phyloP scores from a whole-genome alignment of 176 grass and related monocot species.

The Thinopyrum elongatum region DNA sequence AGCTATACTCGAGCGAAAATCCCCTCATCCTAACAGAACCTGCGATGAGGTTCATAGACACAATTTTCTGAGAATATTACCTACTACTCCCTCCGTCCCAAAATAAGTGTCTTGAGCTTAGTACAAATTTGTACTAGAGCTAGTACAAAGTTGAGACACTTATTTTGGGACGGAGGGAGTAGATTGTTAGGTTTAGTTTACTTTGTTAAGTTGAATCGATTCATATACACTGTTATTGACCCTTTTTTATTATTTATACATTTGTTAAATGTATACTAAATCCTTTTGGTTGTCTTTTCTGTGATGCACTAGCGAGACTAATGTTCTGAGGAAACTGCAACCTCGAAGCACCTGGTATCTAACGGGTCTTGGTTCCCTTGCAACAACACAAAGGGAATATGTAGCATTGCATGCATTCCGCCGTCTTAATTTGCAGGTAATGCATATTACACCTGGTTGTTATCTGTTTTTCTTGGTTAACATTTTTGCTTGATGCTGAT shows the following conservation, averaged over 20 bases:
- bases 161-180: too few species aligned
- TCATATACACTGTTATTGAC: not conserved
- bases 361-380: conserved; percentile 87
- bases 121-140: too few species aligned
- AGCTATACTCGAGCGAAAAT: not conserved
- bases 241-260: not conserved
- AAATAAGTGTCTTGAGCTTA: too few species aligned
- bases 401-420: conserved; percentile 94
- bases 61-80: conserved; percentile 15
- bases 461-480: conserved; percentile 20
- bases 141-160: too few species aligned
- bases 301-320: conserved; percentile 38
- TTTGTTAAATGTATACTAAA: conserved; percentile 2
- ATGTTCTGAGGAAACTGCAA: conserved; percentile 85
- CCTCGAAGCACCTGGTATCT: conserved; percentile 76
- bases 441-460: not conserved
- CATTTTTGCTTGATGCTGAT: conserved; percentile 8
- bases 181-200: not conserved
- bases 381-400: conserved; percentile 98
- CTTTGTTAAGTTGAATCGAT: not conserved
- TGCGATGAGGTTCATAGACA: conserved; percentile 5
- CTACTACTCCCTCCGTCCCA: not conserved
- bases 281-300: conserved; percentile 3
- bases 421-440: conserved; percentile 80
- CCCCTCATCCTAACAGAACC: not conserved